Base-by-base conservation (phyloP, 2,329 filamentous ascomycete species). In the Microcyclosporella mali region DNA sequence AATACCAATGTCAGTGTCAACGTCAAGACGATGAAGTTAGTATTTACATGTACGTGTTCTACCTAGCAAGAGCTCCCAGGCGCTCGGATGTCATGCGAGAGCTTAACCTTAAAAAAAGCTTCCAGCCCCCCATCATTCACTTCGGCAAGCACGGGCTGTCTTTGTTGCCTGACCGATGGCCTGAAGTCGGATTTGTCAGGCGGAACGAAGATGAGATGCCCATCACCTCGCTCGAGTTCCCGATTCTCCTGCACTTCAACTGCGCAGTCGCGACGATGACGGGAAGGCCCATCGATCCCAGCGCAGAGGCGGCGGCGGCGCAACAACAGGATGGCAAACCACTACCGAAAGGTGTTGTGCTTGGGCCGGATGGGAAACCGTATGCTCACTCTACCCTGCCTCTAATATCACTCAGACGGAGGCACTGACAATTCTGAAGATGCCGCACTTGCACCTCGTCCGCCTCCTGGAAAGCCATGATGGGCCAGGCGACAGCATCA, bases 291-390 rank as follows among this genome's bases (percentile, higher is more conserved):
- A 52, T 59, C 19, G 40, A 42, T 32, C 39, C 37, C 14, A 60
- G 65, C 52, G 61, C 64, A 18, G 45, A 64, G 40, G 58, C 63
- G 36, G 56, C 58, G 15, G 56, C 55, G 41, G 41, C 47, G 18
- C 46, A 50, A 29, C 56, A 43, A 34, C 53, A 58, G 8, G 56
- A 56, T 25, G 51, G 45, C 2, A 76, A 76, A 59, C 77, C 73
- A 57, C 66, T 84, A 21, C 78, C 84, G 12, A 85, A 83, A 58
- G 84, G 85, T 50, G 73, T 90, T 2, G 76, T 90, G 29, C 68
- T 90, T 28, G 86, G 82, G 34, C 83, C 83, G 50, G 85, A 92
- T 68, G 86, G 86, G 43, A 92, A 92, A 67, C 86, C 86, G 86
- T 90, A 68, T 71, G 84, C 67, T 25, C 11, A 25, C 9, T n/a